Evolutionary conservation across 257 asterid species (phyloP).

Genomic region (Nicotiana paniculata): DNA sequence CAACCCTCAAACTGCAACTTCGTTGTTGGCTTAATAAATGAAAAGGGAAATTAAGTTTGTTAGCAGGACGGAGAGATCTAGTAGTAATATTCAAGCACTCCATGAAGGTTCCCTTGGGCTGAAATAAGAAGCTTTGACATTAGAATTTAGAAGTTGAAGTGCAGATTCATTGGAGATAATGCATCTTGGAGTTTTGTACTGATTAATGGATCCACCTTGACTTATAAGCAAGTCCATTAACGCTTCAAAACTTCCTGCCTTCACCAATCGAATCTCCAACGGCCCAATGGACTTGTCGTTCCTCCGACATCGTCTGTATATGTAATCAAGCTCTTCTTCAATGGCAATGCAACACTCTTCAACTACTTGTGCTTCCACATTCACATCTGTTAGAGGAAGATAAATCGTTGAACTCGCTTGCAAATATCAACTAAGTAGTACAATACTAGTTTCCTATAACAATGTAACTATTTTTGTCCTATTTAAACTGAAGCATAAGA

Average conservation of each 20-base stretch:
- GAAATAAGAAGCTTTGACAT: constrained; percentile 40
- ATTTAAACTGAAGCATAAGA: too few relatives aligned
- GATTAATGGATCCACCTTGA: constrained; percentile 70
- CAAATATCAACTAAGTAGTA: too few relatives aligned
- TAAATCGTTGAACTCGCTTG: too few relatives aligned
- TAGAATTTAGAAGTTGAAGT: constrained; percentile 55
- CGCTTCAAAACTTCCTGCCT: constrained; percentile 54
- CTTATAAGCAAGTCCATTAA: constrained; percentile 62
- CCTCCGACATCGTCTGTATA: constrained; percentile 63
- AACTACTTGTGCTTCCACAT: constrained; percentile 31
- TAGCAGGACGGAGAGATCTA: not conserved
- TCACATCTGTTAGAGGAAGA: too few relatives aligned
- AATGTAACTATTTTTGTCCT: too few relatives aligned
- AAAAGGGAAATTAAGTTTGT: too few relatives aligned
- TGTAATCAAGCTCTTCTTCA: constrained; percentile 60
- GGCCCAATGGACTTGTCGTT: constrained; percentile 62
- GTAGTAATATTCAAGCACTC: constrained; percentile 36
- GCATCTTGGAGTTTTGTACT: constrained; percentile 73
- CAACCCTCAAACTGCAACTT: too few relatives aligned
- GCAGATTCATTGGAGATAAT: constrained; percentile 45
- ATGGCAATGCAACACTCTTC: constrained; percentile 57
- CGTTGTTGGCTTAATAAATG: too few relatives aligned
- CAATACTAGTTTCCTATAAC: too few relatives aligned
- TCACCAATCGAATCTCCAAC: constrained; percentile 61
- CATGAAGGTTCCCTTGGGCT: constrained; percentile 71